phyloP scores from a whole-genome alignment of 495 filamentous ascomycete species.

The Lepidopterella palustris region DNA sequence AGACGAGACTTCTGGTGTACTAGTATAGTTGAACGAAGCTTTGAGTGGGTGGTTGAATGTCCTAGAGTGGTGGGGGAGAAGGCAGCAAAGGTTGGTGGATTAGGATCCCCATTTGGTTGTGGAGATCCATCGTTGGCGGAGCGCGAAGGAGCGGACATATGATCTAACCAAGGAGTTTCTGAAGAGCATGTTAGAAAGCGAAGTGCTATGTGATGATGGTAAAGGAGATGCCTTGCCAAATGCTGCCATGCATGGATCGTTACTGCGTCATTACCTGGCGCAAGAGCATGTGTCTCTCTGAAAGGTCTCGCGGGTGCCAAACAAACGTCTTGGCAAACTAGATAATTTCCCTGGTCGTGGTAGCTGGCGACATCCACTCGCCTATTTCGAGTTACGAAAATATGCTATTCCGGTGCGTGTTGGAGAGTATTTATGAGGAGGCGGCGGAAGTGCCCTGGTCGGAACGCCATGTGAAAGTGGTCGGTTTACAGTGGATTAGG shows the following conservation, averaged over 20 bases:
- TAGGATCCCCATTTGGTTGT: constrained; percentile 40
- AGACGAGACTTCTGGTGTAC: constrained; percentile 95
- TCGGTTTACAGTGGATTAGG: background rate
- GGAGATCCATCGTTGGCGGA: constrained; percentile 26
- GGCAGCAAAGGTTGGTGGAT: constrained; percentile 68
- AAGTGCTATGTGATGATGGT: background rate
- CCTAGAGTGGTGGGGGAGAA: constrained; percentile 81
- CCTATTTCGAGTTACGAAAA: too few relatives aligned
- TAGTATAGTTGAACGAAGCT: constrained; percentile 79
- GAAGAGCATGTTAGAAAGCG: constrained; percentile 3
- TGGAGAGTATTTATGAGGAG: background rate
- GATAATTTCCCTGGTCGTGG: too few relatives aligned
- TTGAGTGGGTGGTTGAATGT: constrained; percentile 59
- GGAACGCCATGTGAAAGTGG: background rate
- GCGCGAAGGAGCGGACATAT: constrained; percentile 35
- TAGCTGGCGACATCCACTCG: too few relatives aligned
- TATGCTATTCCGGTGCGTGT: too few relatives aligned
- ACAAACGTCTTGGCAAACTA: too few relatives aligned
- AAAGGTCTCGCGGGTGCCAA: too few relatives aligned
- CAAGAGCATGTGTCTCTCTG: background rate
- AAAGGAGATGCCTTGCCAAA: constrained; percentile 21
- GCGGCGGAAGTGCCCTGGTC: background rate
- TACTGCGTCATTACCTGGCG: constrained; percentile 23
- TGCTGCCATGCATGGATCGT: constrained; percentile 28
- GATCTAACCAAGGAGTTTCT: constrained; percentile 31